Evolutionary conservation across 441 rosid species (phyloP).

Genomic region (Syzygium malaccense): DNA sequence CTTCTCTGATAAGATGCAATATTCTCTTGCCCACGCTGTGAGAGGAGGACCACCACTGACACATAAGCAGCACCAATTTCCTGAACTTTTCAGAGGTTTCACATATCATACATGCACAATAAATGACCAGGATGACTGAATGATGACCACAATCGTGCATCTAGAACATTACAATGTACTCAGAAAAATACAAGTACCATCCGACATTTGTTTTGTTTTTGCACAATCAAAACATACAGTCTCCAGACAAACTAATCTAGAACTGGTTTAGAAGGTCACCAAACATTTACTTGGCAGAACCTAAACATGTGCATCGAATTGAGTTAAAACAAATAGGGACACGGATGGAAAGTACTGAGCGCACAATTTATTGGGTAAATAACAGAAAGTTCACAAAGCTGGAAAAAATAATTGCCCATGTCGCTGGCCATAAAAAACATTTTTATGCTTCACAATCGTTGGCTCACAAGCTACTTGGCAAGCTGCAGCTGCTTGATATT

Average conservation of each 20-base stretch:
- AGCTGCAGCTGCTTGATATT: conserved; percentile 74
- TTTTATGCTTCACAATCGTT: neutral
- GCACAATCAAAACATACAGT: neutral
- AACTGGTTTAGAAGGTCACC: neutral
- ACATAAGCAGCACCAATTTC: neutral
- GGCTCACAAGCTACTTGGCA: conserved; percentile 13
- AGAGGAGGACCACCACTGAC: neutral
- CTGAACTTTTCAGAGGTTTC: neutral
- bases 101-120: neutral
- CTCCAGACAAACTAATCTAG: neutral
- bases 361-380: neutral
- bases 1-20: neutral
- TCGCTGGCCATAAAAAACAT: conserved; percentile 11
- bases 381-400: neutral
- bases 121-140: neutral
- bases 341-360: neutral
- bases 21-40: neutral
- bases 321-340: neutral
- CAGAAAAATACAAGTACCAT: neutral
- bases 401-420: conserved; percentile 3
- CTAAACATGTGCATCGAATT: neutral
- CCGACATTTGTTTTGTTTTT: neutral
- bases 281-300: neutral
- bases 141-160: neutral
- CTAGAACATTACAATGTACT: neutral